phyloP scores from a whole-genome alignment of 495 filamentous ascomycete genomes.

The Elaphomyces granulatus region DNA sequence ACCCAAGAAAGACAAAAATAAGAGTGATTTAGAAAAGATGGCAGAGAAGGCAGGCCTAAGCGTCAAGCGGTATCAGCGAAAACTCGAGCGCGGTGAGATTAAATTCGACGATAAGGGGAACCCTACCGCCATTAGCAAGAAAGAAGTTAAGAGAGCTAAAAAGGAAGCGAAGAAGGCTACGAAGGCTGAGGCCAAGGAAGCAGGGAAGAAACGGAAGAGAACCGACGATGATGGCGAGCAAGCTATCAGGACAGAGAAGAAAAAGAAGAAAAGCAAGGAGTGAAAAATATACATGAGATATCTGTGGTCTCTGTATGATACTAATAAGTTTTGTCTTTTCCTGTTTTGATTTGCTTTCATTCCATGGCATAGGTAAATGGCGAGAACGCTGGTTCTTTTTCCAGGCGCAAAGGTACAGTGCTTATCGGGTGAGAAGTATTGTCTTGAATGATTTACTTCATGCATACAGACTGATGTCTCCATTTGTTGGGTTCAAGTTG shows the following conservation, averaged over 20 bases:
- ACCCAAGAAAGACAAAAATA: slow-evolving; percentile 34
- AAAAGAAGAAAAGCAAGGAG: slow-evolving; percentile 39
- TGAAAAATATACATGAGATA: slow-evolving; percentile 10
- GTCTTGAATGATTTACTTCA: no score
- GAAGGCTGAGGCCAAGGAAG: slow-evolving; percentile 23
- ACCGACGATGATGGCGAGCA: slow-evolving; percentile 32
- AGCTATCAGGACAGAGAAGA: slow-evolving; percentile 42
- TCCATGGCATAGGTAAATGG: no score
- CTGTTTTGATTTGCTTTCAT: no score
- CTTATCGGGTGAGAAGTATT: no score
- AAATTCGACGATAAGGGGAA: slow-evolving; percentile 42
- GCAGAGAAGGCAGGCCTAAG: slow-evolving; percentile 50
- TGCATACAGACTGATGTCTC: no score
- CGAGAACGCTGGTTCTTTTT: no score
- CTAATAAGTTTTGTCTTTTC: no score
- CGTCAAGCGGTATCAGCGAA: slow-evolving; percentile 56
- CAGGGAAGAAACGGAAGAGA: slow-evolving; percentile 42
- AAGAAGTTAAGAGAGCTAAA: slow-evolving; percentile 62
- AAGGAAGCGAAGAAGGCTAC: slow-evolving; percentile 44
- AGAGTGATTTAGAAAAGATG: slow-evolving; percentile 37
- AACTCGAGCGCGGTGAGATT: slow-evolving; percentile 55
- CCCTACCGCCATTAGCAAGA: slow-evolving; percentile 52
- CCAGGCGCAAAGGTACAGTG: no score
- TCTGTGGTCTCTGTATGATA: neutral
- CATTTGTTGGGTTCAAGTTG: no score